phyloP scores from a whole-genome alignment of 2,329 filamentous ascomycete genomes.

The Cladosporium velox region DNA sequence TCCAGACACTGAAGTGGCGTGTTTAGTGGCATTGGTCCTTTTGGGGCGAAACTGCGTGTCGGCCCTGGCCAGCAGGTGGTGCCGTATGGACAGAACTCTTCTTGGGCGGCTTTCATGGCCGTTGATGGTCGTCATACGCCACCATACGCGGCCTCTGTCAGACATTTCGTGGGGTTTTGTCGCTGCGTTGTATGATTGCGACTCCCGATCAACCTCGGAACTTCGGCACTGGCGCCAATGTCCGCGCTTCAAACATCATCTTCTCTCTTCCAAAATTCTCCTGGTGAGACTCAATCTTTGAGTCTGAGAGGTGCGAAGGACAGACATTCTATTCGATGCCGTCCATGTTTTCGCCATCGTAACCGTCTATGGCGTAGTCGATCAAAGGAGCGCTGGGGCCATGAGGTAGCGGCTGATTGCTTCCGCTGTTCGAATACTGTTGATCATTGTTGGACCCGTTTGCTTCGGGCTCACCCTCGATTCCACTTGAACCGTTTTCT shows the following conservation, averaged over 20 bases:
- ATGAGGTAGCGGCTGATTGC: not conserved
- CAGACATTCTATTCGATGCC: not conserved
- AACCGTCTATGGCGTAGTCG: not conserved
- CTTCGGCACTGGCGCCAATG: too few species aligned
- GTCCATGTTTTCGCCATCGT: not conserved
- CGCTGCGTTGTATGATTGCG: not conserved
- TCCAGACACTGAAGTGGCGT: not conserved
- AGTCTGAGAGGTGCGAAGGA: not conserved
- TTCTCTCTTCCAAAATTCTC: not conserved
- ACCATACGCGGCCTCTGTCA: not conserved
- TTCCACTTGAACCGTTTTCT: not conserved
- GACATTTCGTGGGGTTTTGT: not conserved
- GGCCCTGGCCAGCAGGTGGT: too few species aligned
- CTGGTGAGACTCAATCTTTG: not conserved
- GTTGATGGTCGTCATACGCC: not conserved
- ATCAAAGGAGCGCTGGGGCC: not conserved
- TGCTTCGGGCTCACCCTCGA: not conserved
- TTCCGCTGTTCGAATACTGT: not conserved
- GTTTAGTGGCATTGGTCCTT: not conserved
- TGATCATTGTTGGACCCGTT: not conserved
- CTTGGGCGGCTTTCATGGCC: too few species aligned
- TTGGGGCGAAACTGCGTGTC: not conserved
- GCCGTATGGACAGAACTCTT: too few species aligned
- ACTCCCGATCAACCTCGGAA: not conserved
- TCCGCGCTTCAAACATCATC: not conserved